Base-by-base conservation (phyloP, 441 rosid genomes). In the Geranium incanum region DNA sequence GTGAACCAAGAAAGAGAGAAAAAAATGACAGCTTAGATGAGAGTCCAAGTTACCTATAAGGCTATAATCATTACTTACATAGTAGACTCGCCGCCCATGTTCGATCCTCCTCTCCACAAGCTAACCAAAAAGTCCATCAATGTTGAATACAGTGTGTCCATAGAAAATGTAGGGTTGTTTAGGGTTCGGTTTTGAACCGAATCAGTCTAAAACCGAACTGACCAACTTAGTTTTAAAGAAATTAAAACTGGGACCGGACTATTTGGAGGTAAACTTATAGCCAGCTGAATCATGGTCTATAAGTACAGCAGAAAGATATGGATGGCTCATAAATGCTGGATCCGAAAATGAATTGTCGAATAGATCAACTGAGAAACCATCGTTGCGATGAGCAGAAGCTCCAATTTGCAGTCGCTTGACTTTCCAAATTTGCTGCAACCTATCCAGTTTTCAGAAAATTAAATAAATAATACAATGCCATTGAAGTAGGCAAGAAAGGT, bases 391-490 rank as follows among this genome's bases (percentile, higher is more conserved):
- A 71, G 82, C 78, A 72, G 83, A 73, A 72, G 90, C 80, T 74
- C 89, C 88, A 75, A 88, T 52, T 11, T 97, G 94, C 84, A 86
- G 97, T 77, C 96, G 85, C 79, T 92, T 94, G 74, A 94, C 86
- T 86, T 94, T 94, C 99, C 99, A 94, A 81, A 92, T 94, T 82
- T 85, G 91, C 97, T 94, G 99, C 89, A 94, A 89, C 82, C 99
- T 92, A 83, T 84, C 63, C 69, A 80, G 80, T 74, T 77, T 76
- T 78, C 78, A 84, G 78, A 11, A 74, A 72, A 71, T 4, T 21
- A 11, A 5, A 71, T 67, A 38, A 45, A 57, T 23, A 2, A 62
- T 19, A 2, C 28, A 8, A 13, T 48, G 66, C 23, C 66, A 62
- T 19, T 19, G 66, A 62, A 62, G 66, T 23, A 19, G 66, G 66